Percentiles rank a stretch among this genome's conserved stretches.
These are phyloP conservation scores for Lepidium aucheri DNA, from an alignment of 345 rosid genomes.

Conservation along the genomic window DNA sequence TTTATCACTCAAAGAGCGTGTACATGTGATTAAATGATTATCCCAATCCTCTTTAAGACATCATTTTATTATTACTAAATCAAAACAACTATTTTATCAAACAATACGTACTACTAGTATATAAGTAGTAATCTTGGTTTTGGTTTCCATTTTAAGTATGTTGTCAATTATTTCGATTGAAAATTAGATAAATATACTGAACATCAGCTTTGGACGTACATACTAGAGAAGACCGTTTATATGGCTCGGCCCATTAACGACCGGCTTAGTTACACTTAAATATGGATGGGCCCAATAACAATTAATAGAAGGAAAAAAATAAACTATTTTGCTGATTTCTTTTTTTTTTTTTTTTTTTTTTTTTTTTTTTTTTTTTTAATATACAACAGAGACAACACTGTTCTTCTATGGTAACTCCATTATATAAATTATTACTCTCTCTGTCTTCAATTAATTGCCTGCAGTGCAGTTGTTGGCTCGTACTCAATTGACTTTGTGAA, in stretches of 20 bases:
- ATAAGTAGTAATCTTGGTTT: neutral
- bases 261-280: neutral
- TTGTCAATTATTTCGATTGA: neutral
- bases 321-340: neutral
- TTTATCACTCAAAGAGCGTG: neutral
- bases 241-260: neutral
- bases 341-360: too few relatives aligned
- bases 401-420: neutral
- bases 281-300: neutral
- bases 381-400: slow-evolving; percentile 2
- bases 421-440: neutral
- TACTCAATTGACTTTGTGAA: slow-evolving; percentile 27
- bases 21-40: neutral
- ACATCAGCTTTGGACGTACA: neutral
- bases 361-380: too few relatives aligned
- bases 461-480: slow-evolving; percentile 13
- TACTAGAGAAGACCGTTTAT: neutral
- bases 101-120: neutral
- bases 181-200: neutral
- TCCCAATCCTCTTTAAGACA: neutral
- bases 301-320: neutral
- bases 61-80: neutral
- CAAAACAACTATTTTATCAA: too few relatives aligned
- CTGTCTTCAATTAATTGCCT: slow-evolving; percentile 9
- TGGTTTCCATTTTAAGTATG: neutral